phyloP scores from a whole-genome alignment of 805 yeast genomes.

The Saturnispora halmiae region DNA sequence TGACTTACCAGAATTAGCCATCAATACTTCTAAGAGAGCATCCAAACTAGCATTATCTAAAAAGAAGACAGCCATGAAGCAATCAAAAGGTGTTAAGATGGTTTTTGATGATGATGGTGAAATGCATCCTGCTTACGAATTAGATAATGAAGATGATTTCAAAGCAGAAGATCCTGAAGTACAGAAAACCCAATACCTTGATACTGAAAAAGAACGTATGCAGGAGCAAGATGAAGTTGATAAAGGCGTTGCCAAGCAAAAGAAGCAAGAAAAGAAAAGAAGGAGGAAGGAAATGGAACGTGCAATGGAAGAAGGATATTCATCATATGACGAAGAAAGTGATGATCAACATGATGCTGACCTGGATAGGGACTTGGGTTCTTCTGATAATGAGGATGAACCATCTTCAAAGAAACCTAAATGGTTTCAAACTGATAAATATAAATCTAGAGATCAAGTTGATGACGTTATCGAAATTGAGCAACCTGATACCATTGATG shows the following conservation, averaged over 20 bases:
- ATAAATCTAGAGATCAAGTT: slow-evolving; percentile 17
- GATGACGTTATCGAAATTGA: slow-evolving; percentile 59
- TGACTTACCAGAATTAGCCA: slow-evolving; percentile 50
- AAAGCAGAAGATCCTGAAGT: slow-evolving; percentile 54
- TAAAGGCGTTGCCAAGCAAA: slow-evolving; percentile 65
- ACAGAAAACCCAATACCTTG: slow-evolving; percentile 52
- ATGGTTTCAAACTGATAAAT: slow-evolving; percentile 38
- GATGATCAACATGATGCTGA: slow-evolving; percentile 17
- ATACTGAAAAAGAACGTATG: slow-evolving; percentile 63
- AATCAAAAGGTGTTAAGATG: slow-evolving; percentile 61
- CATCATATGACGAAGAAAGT: slow-evolving; percentile 26
- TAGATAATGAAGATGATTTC: slow-evolving; percentile 86
- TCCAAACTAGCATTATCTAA: slow-evolving; percentile 81
- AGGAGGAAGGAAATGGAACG: slow-evolving; percentile 74
- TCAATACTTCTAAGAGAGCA: slow-evolving; percentile 67
- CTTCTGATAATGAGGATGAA: slow-evolving; percentile 22
- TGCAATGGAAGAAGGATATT: slow-evolving; percentile 36
- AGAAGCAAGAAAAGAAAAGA: slow-evolving; percentile 81
- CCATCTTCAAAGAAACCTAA: slow-evolving; percentile 30
- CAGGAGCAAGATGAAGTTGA: slow-evolving; percentile 63
- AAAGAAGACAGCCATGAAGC: slow-evolving; percentile 51
- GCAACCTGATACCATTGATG: slow-evolving; percentile 86
- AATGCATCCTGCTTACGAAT: slow-evolving; percentile 85
- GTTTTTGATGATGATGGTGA: slow-evolving; percentile 91
- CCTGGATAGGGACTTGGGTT: slow-evolving; percentile 10